These are phyloP conservation scores for Stephania japonica DNA, from an alignment of 164 flowering plant species.

Conservation along the genomic window DNA sequence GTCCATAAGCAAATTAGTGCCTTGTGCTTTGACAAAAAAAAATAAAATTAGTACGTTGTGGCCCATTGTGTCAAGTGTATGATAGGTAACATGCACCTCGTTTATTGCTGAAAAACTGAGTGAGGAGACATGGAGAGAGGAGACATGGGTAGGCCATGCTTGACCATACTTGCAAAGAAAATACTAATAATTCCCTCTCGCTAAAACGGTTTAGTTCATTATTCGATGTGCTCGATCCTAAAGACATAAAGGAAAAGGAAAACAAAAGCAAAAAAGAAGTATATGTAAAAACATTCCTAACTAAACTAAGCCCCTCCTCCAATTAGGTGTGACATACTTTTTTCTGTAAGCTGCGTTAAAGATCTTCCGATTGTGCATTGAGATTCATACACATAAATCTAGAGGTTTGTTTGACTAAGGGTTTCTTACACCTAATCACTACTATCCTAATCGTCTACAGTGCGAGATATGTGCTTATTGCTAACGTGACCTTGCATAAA, in stretches of 20 bases:
- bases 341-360: too few relatives aligned
- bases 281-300: background rate
- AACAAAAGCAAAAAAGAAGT: background rate
- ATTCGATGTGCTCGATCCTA: background rate
- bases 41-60: background rate
- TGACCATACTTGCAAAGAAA: background rate
- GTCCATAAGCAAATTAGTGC: conserved; percentile 3
- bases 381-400: too few relatives aligned
- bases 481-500: too few relatives aligned
- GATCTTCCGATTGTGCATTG: too few relatives aligned
- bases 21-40: too few relatives aligned
- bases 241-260: background rate
- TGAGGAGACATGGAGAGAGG: conserved; percentile 1
- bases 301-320: background rate
- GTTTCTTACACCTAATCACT: too few relatives aligned
- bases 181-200: background rate
- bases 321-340: too few relatives aligned
- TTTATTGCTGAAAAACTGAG: background rate
- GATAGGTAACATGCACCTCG: background rate
- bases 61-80: background rate
- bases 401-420: too few relatives aligned
- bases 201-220: too few relatives aligned
- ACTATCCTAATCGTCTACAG: too few relatives aligned
- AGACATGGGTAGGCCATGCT: conserved; percentile 3
- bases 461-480: too few relatives aligned